A percentile compares a stretch with the other conserved stretches of the same genome.
phyloP scores from a whole-genome alignment of 2,329 filamentous ascomycete genomes.

The Drechslerella coelobrocha region DNA sequence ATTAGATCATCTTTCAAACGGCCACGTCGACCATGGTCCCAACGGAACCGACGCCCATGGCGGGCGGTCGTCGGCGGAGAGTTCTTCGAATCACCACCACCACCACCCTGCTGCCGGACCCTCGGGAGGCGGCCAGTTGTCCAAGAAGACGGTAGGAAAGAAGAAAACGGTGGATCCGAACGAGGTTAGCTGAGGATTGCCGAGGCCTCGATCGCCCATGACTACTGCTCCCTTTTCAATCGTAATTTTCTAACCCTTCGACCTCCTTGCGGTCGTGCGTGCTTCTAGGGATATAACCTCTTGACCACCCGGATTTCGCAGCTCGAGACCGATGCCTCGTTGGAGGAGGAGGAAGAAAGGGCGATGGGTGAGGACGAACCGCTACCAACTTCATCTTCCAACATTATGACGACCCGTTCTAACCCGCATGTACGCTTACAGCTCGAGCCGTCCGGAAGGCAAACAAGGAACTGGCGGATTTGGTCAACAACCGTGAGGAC shows the following conservation, averaged over 20 bases:
- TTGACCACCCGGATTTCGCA: constrained; percentile 93
- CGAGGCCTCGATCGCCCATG: not conserved
- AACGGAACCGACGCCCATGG: constrained; percentile 43
- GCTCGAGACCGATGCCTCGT: constrained; percentile 88
- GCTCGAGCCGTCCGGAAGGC: constrained; percentile 75
- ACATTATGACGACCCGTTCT: not conserved
- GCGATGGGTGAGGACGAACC: constrained; percentile 75
- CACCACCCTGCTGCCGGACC: constrained; percentile 14
- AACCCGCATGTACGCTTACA: constrained; percentile 24
- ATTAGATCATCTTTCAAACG: constrained; percentile 39
- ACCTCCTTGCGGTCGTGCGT: constrained; percentile 21
- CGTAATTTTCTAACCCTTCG: constrained; percentile 28
- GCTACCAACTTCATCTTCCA: not conserved
- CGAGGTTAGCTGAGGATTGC: constrained; percentile 62
- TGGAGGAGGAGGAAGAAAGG: constrained; percentile 91
- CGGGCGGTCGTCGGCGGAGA: constrained; percentile 28
- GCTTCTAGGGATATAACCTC: constrained; percentile 66
- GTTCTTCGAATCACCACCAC: constrained; percentile 25
- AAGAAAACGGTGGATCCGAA: constrained; percentile 85
- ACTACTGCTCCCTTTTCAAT: constrained; percentile 20
- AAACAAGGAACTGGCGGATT: constrained; percentile 84
- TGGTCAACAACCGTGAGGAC: constrained; percentile 85
- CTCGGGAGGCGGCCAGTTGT: constrained; percentile 13
- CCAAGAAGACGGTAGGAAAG: constrained; percentile 64
- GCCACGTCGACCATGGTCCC: constrained; percentile 40